Conservation (phyloP, 345 rosid species). For the Triadica sebifera region DNA sequence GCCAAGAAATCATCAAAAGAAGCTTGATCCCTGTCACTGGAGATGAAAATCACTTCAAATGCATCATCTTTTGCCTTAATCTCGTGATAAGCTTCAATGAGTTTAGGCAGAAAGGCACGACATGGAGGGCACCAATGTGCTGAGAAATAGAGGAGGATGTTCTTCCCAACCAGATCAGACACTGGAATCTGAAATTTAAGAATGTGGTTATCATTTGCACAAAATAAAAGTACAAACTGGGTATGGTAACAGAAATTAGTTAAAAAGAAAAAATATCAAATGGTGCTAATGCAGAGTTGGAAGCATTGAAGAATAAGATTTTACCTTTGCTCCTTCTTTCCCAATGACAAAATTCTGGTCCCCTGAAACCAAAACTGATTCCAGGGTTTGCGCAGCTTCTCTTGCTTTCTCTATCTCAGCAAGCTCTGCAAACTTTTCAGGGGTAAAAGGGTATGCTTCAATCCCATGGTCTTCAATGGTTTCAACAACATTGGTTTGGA, state of each 20-base stretch:
- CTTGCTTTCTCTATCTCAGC: constrained; percentile 33
- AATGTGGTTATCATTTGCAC: not conserved
- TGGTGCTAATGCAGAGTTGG: not conserved
- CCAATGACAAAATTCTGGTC: constrained; percentile 36
- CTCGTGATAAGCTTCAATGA: constrained; percentile 31
- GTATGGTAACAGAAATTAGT: not conserved
- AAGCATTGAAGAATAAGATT: not conserved
- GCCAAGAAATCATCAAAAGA: constrained; percentile 33
- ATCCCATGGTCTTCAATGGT: constrained; percentile 32
- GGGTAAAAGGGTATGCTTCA: constrained; percentile 45
- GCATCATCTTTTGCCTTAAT: constrained; percentile 33
- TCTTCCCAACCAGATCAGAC: constrained; percentile 40
- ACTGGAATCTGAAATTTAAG: constrained; percentile 33
- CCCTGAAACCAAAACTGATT: constrained; percentile 33
- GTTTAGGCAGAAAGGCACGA: constrained; percentile 39
- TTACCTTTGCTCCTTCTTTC: constrained; percentile 34
- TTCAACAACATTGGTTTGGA: constrained; percentile 32
- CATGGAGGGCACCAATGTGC: constrained; percentile 49
- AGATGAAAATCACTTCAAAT: constrained; percentile 41
- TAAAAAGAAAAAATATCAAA: not conserved
- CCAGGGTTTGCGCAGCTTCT: constrained; percentile 39
- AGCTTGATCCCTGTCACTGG: constrained; percentile 40
- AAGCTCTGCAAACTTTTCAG: constrained; percentile 33
- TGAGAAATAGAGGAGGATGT: constrained; percentile 46
- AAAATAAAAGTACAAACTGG: not conserved